A percentile compares a stretch with the other conserved stretches of the same genome.
Conservation (phyloP, 2,329 filamentous ascomycete genomes). For the Ascosphaera aggregata region DNA sequence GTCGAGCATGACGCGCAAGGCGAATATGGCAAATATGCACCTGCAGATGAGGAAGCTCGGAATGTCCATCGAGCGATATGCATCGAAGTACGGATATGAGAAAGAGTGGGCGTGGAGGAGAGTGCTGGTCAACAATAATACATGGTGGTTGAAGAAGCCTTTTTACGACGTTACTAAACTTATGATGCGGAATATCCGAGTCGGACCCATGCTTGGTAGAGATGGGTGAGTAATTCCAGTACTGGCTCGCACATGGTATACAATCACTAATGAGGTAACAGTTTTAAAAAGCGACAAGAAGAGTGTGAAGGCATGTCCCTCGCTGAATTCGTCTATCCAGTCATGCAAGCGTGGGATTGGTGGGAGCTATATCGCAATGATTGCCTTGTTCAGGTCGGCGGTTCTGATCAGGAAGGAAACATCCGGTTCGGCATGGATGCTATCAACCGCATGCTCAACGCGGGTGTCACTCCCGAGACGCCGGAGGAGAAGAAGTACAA, state of each 20-base stretch:
- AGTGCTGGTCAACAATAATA: constrained; percentile 55
- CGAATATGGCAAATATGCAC: constrained; percentile 25
- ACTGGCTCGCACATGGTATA: neutral
- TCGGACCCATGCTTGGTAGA: constrained; percentile 70
- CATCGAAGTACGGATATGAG: constrained; percentile 38
- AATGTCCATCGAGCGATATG: constrained; percentile 44
- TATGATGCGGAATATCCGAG: constrained; percentile 47
- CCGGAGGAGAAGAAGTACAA: constrained; percentile 5
- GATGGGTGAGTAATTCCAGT: constrained; percentile 44
- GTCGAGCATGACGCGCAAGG: constrained; percentile 17
- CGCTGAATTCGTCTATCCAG: constrained; percentile 76
- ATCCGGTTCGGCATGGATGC: constrained; percentile 77
- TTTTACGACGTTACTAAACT: constrained; percentile 53
- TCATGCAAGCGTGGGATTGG: constrained; percentile 93
- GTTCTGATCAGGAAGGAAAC: constrained; percentile 91
- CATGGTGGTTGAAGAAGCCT: constrained; percentile 52
- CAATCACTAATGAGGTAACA: constrained; percentile 9
- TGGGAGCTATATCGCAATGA: constrained; percentile 58
- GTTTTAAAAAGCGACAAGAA: constrained; percentile 62
- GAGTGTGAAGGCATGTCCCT: constrained; percentile 83
- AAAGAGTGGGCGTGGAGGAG: constrained; percentile 41
- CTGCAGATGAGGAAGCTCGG: constrained; percentile 39
- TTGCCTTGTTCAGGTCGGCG: constrained; percentile 74
- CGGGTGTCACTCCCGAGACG: constrained; percentile 9
- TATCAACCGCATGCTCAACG: constrained; percentile 48